Evolutionary conservation across 768 basidiomycete species (phyloP).

Genomic region (Steccherinum ochraceum): DNA sequence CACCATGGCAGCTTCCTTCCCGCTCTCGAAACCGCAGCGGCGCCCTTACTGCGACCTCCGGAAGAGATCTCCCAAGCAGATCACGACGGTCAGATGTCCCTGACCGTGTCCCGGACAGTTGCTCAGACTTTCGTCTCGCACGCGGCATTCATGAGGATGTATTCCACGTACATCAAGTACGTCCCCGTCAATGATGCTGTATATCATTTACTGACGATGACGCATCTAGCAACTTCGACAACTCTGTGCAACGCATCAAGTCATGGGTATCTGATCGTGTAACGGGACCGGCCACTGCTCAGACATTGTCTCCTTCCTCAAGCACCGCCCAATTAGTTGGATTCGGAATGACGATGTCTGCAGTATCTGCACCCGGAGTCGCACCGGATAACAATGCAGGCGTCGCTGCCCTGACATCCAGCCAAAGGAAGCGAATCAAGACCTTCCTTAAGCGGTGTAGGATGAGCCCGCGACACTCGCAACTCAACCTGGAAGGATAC

Average conservation of each 20-base stretch:
- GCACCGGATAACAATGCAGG: slow-evolving; percentile 37
- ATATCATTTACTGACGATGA: slow-evolving; percentile 1
- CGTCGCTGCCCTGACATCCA: slow-evolving; percentile 56
- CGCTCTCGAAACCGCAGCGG: slow-evolving; percentile 74
- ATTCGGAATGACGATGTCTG: slow-evolving; percentile 51
- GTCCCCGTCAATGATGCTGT: slow-evolving; percentile 22
- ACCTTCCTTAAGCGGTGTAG: slow-evolving; percentile 87
- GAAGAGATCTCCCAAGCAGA: slow-evolving; percentile 47
- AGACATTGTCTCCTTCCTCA: slow-evolving; percentile 50
- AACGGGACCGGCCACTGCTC: slow-evolving; percentile 29
- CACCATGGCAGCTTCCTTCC: slow-evolving; percentile 92
- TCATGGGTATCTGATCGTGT: slow-evolving; percentile 69
- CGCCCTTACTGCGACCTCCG: slow-evolving; percentile 51
- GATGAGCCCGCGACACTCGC: slow-evolving; percentile 84
- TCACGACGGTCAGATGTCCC: slow-evolving; percentile 65
- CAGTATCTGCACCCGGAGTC: slow-evolving; percentile 38
- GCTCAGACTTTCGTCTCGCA: slow-evolving; percentile 89
- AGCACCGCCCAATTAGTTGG: slow-evolving; percentile 59
- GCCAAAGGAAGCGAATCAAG: slow-evolving; percentile 86
- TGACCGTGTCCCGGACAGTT: slow-evolving; percentile 70
- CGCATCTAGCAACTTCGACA: slow-evolving; percentile 86
- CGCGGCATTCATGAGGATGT: slow-evolving; percentile 98
- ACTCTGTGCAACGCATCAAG: slow-evolving; percentile 81
- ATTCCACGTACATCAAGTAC: slow-evolving; percentile 96
- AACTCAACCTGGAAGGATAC: slow-evolving; percentile 91